Base-by-base conservation (phyloP, 2,329 filamentous ascomycete genomes). In the Fusarium tjaetaba region DNA sequence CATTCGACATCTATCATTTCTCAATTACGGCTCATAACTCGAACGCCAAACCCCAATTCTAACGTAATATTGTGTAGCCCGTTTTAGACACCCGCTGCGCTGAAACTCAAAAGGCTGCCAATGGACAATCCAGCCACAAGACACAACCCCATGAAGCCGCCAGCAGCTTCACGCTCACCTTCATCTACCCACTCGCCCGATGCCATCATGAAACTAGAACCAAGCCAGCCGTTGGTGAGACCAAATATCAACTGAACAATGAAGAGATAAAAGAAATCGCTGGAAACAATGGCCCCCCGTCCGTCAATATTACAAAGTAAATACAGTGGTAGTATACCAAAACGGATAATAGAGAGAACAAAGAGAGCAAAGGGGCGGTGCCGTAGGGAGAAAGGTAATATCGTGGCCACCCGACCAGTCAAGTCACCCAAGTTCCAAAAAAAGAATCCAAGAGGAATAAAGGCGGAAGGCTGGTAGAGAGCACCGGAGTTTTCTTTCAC, bases 371-470 rank as follows among this genome's bases (percentile, higher is more conserved):
- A 84, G 1, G 95, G 95, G 22, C 88, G 87, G 56, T 89, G 86
- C 0, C 88, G 88, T 14, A 94, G 83, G 7, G 72, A 92, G 77
- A 79, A 85, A 61, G 80, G 92, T 81, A 82, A 88, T 72, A 80
- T 88, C 3, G 94, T 92, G 4, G 89, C 81, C 26, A 97, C 83
- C 14, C 96, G 90, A 11, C 96, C 96, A 20, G 89, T 71, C 13
- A 98, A 85, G 80, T 98, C 96, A 48, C 96, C 96, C 5, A 92
- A 80, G 80, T 98, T 99, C 96, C 96, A 99, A 80, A 96, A 90
- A 68, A 98, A 89, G 82, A 98, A 97, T 7, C 89, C 94, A 1
- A 98, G 87, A 0, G 96, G 95, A 65, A 98, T 95, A 81, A 98
- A 99, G 22, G 92, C 91, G 2, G 90, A 86, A 0, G 94, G 90